Percentiles rank a stretch among this genome's conserved stretches.
Conservation (phyloP, 495 filamentous ascomycete genomes). For the Penicillium bialowiezense region DNA sequence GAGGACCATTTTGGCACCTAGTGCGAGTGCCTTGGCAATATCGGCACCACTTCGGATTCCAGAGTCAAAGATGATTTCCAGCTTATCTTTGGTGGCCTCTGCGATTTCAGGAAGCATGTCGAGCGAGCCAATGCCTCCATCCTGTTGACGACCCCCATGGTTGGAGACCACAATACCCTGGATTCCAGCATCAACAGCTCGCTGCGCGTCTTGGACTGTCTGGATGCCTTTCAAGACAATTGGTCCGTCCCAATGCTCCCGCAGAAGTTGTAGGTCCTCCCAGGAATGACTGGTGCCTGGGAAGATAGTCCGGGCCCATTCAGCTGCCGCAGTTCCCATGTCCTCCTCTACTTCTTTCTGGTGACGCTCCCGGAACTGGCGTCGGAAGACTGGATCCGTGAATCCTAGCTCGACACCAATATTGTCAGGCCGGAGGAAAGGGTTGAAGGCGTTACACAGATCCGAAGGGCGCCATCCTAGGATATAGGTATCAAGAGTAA, state of each 20-base stretch:
- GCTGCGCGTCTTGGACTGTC: slow-evolving; percentile 48
- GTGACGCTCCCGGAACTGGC: slow-evolving; percentile 36
- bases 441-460: slow-evolving; percentile 51
- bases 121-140: slow-evolving; percentile 42
- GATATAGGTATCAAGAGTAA: slow-evolving; percentile 61
- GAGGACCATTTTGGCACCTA: slow-evolving; percentile 52
- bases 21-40: slow-evolving; percentile 48
- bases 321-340: slow-evolving; percentile 20
- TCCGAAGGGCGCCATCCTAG: slow-evolving; percentile 59
- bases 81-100: slow-evolving; percentile 41
- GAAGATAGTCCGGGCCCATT: slow-evolving; percentile 47
- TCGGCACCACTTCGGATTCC: slow-evolving; percentile 48
- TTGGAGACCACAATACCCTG: slow-evolving; percentile 54
- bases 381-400: slow-evolving; percentile 53
- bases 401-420: slow-evolving; percentile 52
- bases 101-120: slow-evolving; percentile 46
- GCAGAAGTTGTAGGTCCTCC: slow-evolving; percentile 42
- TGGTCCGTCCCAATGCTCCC: slow-evolving; percentile 34
- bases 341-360: slow-evolving; percentile 42
- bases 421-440: slow-evolving; percentile 48
- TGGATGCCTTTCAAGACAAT: slow-evolving; percentile 55
- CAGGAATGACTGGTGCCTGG: slow-evolving; percentile 46
- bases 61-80: slow-evolving; percentile 48
- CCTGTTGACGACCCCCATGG: slow-evolving; percentile 48
- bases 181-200: slow-evolving; percentile 46